A percentile compares a stretch with the other conserved stretches of the same genome.
These are phyloP conservation scores for Madurella fahalii DNA, from an alignment of 2,329 filamentous ascomycete genomes.

Conservation along the genomic window DNA sequence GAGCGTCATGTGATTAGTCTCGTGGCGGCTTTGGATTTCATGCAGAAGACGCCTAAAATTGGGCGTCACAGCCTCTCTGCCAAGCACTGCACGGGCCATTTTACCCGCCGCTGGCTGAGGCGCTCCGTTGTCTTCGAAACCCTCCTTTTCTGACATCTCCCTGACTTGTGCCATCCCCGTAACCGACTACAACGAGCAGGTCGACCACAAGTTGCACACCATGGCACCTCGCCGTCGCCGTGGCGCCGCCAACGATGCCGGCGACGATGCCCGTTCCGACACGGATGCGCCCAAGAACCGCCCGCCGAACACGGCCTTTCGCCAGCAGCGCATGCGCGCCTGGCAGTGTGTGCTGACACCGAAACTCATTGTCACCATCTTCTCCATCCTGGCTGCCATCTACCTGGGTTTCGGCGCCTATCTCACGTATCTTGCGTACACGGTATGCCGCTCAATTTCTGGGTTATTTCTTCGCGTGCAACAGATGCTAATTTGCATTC, in stretches of 20 bases:
- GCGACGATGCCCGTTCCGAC: conserved; percentile 21
- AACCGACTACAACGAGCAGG: conserved; percentile 7
- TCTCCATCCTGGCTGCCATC: conserved; percentile 27
- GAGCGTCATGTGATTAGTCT: too few species aligned
- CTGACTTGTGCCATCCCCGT: conserved; percentile 8
- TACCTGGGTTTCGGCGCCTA: conserved; percentile 28
- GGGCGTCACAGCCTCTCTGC: conserved; percentile 22
- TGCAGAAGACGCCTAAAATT: background rate
- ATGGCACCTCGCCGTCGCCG: conserved; percentile 28
- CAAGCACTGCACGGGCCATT: conserved; percentile 25
- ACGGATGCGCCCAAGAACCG: conserved; percentile 26
- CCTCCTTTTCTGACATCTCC: conserved; percentile 14
- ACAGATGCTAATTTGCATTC: conserved; percentile 12
- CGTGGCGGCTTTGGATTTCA: too few species aligned
- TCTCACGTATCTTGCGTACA: conserved; percentile 24
- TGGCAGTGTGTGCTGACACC: conserved; percentile 77
- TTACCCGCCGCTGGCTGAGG: background rate
- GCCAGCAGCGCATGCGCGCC: conserved; percentile 94
- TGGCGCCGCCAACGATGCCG: conserved; percentile 21
- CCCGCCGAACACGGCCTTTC: conserved; percentile 72
- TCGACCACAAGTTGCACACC: conserved; percentile 10
- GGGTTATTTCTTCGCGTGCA: background rate
- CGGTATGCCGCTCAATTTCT: conserved; percentile 14
- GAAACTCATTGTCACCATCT: conserved; percentile 29
- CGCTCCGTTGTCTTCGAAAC: conserved; percentile 18